phyloP scores from a whole-genome alignment of 371 early-diverging fungal species.

The Polyrhizophydium stewartii region DNA sequence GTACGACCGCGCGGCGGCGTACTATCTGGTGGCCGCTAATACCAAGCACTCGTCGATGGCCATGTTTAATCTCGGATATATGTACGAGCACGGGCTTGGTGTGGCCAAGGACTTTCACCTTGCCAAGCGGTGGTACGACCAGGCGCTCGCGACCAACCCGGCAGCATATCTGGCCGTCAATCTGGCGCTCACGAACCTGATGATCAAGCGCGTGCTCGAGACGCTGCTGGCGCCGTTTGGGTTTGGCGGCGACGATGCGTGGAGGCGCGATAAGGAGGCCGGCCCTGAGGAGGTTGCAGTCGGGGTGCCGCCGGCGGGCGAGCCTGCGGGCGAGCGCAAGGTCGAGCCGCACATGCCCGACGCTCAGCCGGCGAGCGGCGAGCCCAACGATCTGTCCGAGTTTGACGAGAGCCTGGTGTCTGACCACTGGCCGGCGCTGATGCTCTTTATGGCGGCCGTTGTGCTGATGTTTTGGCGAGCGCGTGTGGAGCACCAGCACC shows the following conservation, averaged over 20 bases:
- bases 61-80: constrained; percentile 96
- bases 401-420: background rate
- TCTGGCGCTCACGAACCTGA: constrained; percentile 69
- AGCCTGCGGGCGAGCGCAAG: too few species aligned
- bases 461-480: background rate
- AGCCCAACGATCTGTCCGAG: too few species aligned
- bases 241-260: too few species aligned
- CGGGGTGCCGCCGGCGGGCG: too few species aligned
- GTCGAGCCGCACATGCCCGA: background rate
- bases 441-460: background rate
- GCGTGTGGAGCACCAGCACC: constrained; percentile 1
- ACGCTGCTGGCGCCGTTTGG: background rate
- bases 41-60: constrained; percentile 74
- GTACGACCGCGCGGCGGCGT: constrained; percentile 73
- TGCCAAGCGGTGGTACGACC: constrained; percentile 90
- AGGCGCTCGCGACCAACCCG: constrained; percentile 66
- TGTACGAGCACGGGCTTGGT: constrained; percentile 95
- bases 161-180: constrained; percentile 77
- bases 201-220: constrained; percentile 35
- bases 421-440: background rate
- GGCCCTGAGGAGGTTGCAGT: too few species aligned
- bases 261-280: too few species aligned
- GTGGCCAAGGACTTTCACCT: constrained; percentile 83
- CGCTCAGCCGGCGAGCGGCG: background rate
- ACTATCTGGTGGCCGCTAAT: constrained; percentile 88